Conservation (phyloP, 768 basidiomycete species). For the Leccinum rimulosum region DNA sequence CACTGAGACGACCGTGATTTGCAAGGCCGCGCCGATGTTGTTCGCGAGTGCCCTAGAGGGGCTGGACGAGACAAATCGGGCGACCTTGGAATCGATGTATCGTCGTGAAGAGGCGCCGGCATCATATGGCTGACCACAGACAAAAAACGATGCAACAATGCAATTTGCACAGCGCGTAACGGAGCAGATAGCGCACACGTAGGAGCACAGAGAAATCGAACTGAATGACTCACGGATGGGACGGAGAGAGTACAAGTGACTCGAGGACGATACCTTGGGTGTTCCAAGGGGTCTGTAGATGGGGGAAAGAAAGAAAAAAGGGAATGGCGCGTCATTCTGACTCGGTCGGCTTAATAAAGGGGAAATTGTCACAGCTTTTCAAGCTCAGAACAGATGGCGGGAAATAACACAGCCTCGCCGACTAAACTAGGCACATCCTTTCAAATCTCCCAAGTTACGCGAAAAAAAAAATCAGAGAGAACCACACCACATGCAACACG, state of each 20-base stretch:
- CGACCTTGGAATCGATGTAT: slow-evolving; percentile 26
- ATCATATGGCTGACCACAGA: slow-evolving; percentile 24
- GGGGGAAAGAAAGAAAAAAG: slow-evolving; percentile 16
- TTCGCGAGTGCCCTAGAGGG: slow-evolving; percentile 28
- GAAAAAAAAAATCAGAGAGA: not conserved
- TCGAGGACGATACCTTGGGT: slow-evolving; percentile 18
- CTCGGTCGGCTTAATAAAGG: slow-evolving; percentile 33
- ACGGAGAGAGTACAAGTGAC: slow-evolving; percentile 17
- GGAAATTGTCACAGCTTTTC: slow-evolving; percentile 32
- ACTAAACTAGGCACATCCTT: slow-evolving; percentile 5
- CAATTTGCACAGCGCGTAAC: slow-evolving; percentile 21
- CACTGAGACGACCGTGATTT: slow-evolving; percentile 22
- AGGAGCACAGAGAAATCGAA: slow-evolving; percentile 31
- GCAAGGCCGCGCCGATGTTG: slow-evolving; percentile 28
- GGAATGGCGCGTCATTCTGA: slow-evolving; percentile 14
- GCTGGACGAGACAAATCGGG: slow-evolving; percentile 35
- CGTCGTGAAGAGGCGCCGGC: slow-evolving; percentile 5
- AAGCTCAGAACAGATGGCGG: slow-evolving; percentile 34
- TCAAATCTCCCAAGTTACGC: not conserved
- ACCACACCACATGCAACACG: not conserved
- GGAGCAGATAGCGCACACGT: slow-evolving; percentile 26
- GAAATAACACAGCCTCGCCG: slow-evolving; percentile 21
- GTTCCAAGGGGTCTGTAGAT: slow-evolving; percentile 21
- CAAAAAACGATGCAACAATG: slow-evolving; percentile 25
- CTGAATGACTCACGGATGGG: slow-evolving; percentile 28